phyloP scores from a whole-genome alignment of 2,329 filamentous ascomycete species.

The Penicillium sp. region DNA sequence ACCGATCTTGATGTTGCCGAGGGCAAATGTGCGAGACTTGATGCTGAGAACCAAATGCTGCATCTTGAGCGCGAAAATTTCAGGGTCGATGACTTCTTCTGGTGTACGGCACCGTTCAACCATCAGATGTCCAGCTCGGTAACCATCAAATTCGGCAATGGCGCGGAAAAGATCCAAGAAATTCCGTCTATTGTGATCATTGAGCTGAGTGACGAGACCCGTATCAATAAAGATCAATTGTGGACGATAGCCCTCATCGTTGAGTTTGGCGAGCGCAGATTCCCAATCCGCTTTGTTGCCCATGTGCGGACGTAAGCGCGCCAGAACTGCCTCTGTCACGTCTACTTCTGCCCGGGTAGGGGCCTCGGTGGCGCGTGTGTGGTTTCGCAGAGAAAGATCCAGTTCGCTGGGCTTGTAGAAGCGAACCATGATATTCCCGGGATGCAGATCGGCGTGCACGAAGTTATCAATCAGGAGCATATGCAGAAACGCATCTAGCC shows the following conservation, averaged over 20 bases:
- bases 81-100: conserved; percentile 81
- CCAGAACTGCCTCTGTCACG: conserved; percentile 84
- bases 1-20: conserved; percentile 94
- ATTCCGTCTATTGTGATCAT: conserved; percentile 80
- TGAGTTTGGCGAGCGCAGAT: conserved; percentile 73
- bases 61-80: conserved; percentile 94
- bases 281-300: conserved; percentile 73
- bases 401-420: conserved; percentile 85
- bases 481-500: conserved; percentile 90
- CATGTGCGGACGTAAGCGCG: conserved; percentile 74
- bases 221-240: conserved; percentile 98
- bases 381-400: conserved; percentile 60
- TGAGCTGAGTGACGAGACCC: conserved; percentile 91
- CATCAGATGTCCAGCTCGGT: conserved; percentile 93
- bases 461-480: conserved; percentile 99
- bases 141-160: conserved; percentile 94
- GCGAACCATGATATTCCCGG: conserved; percentile 98
- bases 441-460: conserved; percentile 92
- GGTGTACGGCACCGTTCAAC: conserved; percentile 92
- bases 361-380: conserved; percentile 47
- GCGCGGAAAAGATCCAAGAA: conserved; percentile 96
- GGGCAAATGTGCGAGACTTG: conserved; percentile 85
- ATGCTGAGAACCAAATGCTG: conserved; percentile 91
- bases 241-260: conserved; percentile 84
- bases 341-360: conserved; percentile 63